Evolutionary conservation across 768 basidiomycete genomes (phyloP).

Genomic region (Lentinula raphanica): DNA sequence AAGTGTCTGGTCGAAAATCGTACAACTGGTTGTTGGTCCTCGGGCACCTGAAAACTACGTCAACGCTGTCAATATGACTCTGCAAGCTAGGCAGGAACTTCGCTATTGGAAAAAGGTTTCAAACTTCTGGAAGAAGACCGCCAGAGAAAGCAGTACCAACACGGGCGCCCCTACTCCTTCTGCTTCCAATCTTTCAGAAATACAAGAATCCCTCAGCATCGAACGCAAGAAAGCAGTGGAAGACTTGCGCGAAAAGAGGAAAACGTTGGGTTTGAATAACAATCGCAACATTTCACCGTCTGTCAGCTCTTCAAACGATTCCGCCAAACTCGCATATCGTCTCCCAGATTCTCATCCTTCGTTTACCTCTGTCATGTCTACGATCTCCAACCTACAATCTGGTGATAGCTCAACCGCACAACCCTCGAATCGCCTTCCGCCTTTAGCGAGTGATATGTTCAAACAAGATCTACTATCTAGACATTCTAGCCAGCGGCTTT

Average conservation of each 20-base stretch:
- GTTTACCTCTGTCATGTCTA: constrained; percentile 1
- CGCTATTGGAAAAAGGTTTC: constrained; percentile 35
- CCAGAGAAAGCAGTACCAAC: constrained; percentile 24
- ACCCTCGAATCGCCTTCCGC: constrained; percentile 1
- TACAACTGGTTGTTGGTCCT: constrained; percentile 27
- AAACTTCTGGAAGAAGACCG: constrained; percentile 43
- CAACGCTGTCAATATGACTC: constrained; percentile 39
- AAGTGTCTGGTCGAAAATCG: constrained; percentile 39
- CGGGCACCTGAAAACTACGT: constrained; percentile 39
- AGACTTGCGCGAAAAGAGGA: constrained; percentile 24
- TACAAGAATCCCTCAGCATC: constrained; percentile 26
- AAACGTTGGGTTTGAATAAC: background rate
- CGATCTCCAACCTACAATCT: background rate
- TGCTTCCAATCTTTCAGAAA: constrained; percentile 32
- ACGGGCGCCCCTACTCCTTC: constrained; percentile 31
- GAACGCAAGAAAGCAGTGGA: constrained; percentile 37
- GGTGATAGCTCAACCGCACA: background rate
- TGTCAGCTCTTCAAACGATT: background rate
- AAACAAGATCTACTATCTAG: constrained; percentile 13
- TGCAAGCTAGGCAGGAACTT: constrained; percentile 40
- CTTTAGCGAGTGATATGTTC: constrained; percentile 13
- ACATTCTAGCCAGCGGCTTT: constrained; percentile 14
- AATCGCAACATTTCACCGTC: background rate
- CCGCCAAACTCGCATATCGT: background rate
- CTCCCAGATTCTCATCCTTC: constrained; percentile 4